These are phyloP conservation scores for Naganishia albida DNA, from an alignment of 1,284 basidiomycete species.

Conservation along the genomic window DNA sequence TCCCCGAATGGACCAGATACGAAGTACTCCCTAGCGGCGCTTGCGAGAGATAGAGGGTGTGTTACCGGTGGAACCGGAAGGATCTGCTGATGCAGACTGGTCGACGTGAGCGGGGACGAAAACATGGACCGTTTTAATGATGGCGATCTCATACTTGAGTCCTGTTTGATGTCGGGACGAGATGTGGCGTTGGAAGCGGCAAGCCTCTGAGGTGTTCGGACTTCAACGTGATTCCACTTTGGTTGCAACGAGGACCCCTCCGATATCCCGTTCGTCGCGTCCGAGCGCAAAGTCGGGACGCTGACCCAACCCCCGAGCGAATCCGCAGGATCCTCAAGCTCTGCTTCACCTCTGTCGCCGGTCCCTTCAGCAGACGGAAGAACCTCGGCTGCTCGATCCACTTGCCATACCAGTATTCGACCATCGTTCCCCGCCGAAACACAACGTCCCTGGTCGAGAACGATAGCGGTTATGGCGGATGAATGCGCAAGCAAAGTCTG, in stretches of 20 bases:
- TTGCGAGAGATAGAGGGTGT: constrained; percentile 48
- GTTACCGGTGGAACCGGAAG: constrained; percentile 36
- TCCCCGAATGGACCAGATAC: constrained; percentile 37
- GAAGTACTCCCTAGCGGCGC: constrained; percentile 47
- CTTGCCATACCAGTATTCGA: constrained; percentile 51
- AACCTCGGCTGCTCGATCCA: constrained; percentile 39
- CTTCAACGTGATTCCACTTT: constrained; percentile 48
- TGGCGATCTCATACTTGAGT: constrained; percentile 8
- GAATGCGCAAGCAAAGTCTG: constrained; percentile 50
- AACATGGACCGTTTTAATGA: not conserved
- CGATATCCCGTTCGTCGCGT: not conserved
- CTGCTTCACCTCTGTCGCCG: constrained; percentile 27
- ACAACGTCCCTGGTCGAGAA: constrained; percentile 44
- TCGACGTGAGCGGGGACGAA: constrained; percentile 2
- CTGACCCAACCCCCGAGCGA: constrained; percentile 9
- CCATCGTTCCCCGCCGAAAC: constrained; percentile 50
- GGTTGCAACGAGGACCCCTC: constrained; percentile 25
- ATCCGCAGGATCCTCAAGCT: constrained; percentile 10
- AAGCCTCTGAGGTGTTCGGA: constrained; percentile 39
- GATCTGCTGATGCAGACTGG: constrained; percentile 28
- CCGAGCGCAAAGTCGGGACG: not conserved
- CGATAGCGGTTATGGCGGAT: constrained; percentile 45
- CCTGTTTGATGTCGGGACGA: constrained; percentile 19
- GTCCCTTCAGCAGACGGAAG: constrained; percentile 17
- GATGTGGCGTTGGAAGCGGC: constrained; percentile 29